Evolutionary conservation across 1,284 basidiomycete species (phyloP), one percentile per base, ranked within the genome.

Genomic region (Moesziomyces antarcticus): DNA sequence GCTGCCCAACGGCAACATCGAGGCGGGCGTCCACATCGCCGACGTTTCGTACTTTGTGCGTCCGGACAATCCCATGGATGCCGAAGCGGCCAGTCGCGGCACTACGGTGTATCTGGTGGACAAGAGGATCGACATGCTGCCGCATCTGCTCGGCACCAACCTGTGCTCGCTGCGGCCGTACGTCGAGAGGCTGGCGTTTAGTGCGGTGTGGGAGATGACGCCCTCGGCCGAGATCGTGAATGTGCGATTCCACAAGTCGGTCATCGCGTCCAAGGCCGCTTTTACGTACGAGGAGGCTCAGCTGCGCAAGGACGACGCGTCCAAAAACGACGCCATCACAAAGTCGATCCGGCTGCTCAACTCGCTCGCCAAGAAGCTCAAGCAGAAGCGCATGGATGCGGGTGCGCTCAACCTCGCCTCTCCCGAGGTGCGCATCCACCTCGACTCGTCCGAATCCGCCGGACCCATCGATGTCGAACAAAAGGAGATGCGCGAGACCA

Each of bases 21-120:
- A 99, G 84, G 94, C 94, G 30, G 97, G 97, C 52, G 97, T 99
- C 73, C 96, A 99, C 84, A 99, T 99, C 73, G 97, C 97, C 64
- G 96, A 99, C 82, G 97, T 99, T 1, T 96, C 96, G 3, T 91
- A 97, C 85, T 99, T 99, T 80, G 97, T 99, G 1, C 90, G 89
- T 56, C 88, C 94, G 3, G 93, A 96, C 81, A 99, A 92, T 56
- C 89, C 97, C 0, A 99, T 99, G 95, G 97, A 99, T 79, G 90
- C 87, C 40, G 97, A 99, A 85, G 97, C 97, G 18, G 93, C 96
- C 16, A 89, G 94, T 14, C 88, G 97, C 57, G 96, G 97, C 13
- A 99, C 96, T 1, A 99, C 97, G 0, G 97, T 99, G 4, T 99
- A 99, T 84, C 89, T 99, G 6, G 97, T 99, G 3, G 97, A 99